These are phyloP conservation scores for Sicyos baderoa DNA, from an alignment of 306 rosid genomes.

Conservation along the genomic window DNA sequence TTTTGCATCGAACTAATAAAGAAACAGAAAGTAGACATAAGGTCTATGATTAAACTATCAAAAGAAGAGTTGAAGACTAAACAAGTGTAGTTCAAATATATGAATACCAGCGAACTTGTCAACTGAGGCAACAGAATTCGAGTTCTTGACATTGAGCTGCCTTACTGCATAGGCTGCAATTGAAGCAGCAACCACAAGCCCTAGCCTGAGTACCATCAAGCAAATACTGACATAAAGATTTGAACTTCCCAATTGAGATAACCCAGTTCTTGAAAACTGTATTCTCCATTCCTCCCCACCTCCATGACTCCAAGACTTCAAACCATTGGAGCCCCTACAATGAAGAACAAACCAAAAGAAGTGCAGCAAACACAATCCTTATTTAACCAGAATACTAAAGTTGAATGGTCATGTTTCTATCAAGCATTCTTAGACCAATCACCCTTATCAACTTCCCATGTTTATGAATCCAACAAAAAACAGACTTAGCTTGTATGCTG, in stretches of 20 bases:
- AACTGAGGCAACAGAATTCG: slow-evolving; percentile 25
- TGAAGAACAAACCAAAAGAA: slow-evolving; percentile 22
- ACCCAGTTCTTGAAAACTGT: slow-evolving; percentile 29
- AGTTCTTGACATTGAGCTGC: slow-evolving; percentile 47
- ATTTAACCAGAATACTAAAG: background rate
- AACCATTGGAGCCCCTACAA: slow-evolving; percentile 31
- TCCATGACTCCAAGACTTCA: slow-evolving; percentile 34
- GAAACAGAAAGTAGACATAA: slow-evolving; percentile 13
- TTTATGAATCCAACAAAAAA: background rate
- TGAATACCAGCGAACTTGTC: slow-evolving; percentile 38
- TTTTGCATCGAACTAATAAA: background rate
- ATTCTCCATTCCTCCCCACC: slow-evolving; percentile 27
- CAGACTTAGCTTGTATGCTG: background rate
- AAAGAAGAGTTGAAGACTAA: background rate
- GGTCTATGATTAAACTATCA: background rate
- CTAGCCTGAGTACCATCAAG: slow-evolving; percentile 73
- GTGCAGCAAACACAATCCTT: background rate
- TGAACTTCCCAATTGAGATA: slow-evolving; percentile 29
- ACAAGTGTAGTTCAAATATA: background rate
- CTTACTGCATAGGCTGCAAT: slow-evolving; percentile 63
- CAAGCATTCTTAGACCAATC: too few species aligned
- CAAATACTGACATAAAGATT: slow-evolving; percentile 24
- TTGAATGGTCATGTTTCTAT: background rate
- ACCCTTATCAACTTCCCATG: slow-evolving; percentile 2
- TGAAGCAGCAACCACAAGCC: slow-evolving; percentile 83